Percentiles rank a stretch among this genome's conserved stretches.
These are phyloP conservation scores for Nelumbo lutea DNA, from an alignment of 164 flowering plant species.

Conservation along the genomic window DNA sequence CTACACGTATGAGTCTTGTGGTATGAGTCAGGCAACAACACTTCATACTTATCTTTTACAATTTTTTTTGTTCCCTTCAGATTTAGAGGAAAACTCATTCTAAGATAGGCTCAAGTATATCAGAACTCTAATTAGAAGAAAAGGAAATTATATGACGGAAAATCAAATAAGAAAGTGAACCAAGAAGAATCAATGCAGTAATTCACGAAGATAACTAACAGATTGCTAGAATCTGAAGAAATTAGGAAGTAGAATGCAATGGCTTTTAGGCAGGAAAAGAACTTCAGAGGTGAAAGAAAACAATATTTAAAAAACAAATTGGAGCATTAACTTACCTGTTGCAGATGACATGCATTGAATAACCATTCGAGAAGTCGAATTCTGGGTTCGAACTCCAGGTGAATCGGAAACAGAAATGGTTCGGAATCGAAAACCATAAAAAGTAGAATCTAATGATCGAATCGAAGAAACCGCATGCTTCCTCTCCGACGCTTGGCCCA, in stretches of 20 bases:
- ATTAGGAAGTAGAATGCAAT: background rate
- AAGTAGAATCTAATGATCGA: conserved; percentile 12
- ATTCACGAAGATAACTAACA: background rate
- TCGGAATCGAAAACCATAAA: conserved; percentile 13
- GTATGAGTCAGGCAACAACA: background rate
- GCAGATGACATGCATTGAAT: conserved; percentile 33
- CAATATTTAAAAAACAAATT: background rate
- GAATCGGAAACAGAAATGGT: conserved; percentile 11
- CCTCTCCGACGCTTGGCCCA: conserved; percentile 22
- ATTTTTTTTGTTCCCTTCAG: background rate
- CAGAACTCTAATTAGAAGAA: background rate
- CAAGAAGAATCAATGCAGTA: background rate
- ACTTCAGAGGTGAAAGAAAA: background rate
- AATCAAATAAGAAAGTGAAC: background rate
- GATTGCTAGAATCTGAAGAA: background rate
- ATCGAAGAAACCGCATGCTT: conserved; percentile 2
- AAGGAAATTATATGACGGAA: background rate
- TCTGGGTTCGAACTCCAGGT: conserved; percentile 11
- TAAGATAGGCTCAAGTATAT: background rate
- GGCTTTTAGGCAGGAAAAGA: background rate
- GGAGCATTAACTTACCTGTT: conserved; percentile 15
- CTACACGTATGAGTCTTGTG: background rate
- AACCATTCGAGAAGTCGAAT: conserved; percentile 21
- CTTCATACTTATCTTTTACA: background rate
- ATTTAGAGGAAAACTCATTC: background rate